These are phyloP conservation scores for Erysiphe pulchra DNA, from an alignment of 2,329 filamentous ascomycete species.

Conservation along the genomic window DNA sequence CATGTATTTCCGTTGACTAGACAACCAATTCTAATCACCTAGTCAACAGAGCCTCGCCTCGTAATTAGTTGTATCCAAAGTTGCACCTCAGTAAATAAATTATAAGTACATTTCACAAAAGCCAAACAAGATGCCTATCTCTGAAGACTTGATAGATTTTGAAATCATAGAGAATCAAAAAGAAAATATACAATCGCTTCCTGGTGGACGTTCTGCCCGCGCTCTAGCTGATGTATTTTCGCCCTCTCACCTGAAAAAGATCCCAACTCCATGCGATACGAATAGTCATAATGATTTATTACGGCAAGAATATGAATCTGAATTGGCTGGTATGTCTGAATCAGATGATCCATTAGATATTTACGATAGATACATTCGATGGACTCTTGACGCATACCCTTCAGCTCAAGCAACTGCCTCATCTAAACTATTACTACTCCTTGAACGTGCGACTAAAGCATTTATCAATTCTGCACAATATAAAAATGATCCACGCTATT, in stretches of 20 bases:
- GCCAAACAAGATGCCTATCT: conserved; percentile 18
- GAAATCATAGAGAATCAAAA: conserved; percentile 90
- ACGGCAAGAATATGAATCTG: conserved; percentile 64
- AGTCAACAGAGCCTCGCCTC: too few species aligned
- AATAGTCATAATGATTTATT: conserved; percentile 55
- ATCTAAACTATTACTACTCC: conserved; percentile 66
- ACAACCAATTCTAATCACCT: too few species aligned
- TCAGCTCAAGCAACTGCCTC: conserved; percentile 76
- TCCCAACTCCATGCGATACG: conserved; percentile 40
- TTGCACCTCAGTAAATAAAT: not conserved
- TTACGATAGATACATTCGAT: conserved; percentile 89
- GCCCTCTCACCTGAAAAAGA: conserved; percentile 30
- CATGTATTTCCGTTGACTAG: too few species aligned
- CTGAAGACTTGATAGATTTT: conserved; percentile 41
- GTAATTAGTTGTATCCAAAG: too few species aligned
- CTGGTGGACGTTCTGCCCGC: conserved; percentile 67
- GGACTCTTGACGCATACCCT: conserved; percentile 87
- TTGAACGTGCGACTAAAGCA: conserved; percentile 78
- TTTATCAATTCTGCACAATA: conserved; percentile 74
- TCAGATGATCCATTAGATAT: conserved; percentile 88
- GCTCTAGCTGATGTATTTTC: conserved; percentile 69
- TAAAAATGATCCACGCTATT: conserved; percentile 81
- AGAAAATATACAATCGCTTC: conserved; percentile 89
- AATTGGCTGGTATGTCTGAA: conserved; percentile 53
- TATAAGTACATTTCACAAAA: not conserved